Conservation (phyloP, 208 protist species). For the Acanthamoeba culbertsoni region DNA sequence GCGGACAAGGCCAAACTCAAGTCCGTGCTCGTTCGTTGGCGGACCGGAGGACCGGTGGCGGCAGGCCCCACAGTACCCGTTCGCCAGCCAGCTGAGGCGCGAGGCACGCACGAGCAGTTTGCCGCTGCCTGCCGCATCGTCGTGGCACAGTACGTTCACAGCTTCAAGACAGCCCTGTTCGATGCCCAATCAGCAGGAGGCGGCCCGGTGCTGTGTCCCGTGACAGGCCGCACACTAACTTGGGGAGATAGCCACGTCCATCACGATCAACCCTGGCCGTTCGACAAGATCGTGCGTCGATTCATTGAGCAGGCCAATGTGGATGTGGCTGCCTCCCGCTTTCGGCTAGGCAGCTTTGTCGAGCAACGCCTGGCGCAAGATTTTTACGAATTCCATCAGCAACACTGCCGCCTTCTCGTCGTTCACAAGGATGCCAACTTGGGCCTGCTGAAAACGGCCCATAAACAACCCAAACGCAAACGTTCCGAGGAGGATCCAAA, state of each 20-base stretch:
- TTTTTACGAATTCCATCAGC: background rate
- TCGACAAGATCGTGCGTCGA: background rate
- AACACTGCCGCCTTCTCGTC: background rate
- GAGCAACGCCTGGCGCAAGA: slow-evolving; percentile 7
- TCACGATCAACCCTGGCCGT: background rate
- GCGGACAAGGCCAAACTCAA: background rate
- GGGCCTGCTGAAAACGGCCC: background rate
- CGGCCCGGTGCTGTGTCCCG: background rate
- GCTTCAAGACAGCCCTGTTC: background rate
- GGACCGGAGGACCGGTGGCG: background rate
- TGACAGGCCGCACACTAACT: background rate
- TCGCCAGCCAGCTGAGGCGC: background rate
- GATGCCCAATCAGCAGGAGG: too few relatives aligned
- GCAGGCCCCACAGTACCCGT: background rate
- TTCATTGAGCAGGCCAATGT: background rate
- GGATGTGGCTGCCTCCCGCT: background rate
- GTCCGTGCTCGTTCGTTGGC: background rate
- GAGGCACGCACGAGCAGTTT: background rate
- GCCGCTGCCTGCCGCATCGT: background rate
- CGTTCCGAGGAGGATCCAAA: background rate
- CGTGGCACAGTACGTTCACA: background rate
- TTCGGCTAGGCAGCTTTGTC: background rate
- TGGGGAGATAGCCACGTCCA: slow-evolving; percentile 21
- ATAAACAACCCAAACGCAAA: background rate
- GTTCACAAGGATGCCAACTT: slow-evolving; percentile 25